phyloP scores from a whole-genome alignment of 192 early-diverging fungal species.

The Obelidium mucronatum region DNA sequence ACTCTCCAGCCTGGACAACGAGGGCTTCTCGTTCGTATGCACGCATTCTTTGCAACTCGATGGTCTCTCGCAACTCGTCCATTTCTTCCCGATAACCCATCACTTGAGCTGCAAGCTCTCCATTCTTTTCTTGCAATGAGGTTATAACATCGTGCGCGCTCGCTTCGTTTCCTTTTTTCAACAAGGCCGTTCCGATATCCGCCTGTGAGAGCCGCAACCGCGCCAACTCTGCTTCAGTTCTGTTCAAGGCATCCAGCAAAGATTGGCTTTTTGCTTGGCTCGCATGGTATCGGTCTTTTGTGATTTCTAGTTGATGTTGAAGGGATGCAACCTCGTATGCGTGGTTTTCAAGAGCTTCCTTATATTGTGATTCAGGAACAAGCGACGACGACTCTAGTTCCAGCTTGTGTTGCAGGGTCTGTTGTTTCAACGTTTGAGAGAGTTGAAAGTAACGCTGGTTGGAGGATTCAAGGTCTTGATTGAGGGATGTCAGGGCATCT shows the following conservation, averaged over 20 bases:
- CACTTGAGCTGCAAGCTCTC: conserved; percentile 16
- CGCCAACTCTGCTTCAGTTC: conserved; percentile 24
- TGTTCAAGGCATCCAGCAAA: conserved; percentile 17
- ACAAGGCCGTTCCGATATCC: conserved; percentile 20
- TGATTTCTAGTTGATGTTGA: conserved; percentile 16
- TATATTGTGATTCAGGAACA: not conserved
- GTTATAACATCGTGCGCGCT: not conserved
- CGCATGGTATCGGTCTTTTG: conserved; percentile 28
- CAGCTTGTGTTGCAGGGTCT: not conserved
- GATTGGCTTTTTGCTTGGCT: conserved; percentile 12
- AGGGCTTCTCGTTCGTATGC: not conserved
- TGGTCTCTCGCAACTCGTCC: not conserved
- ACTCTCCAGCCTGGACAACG: conserved; percentile 1
- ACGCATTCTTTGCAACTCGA: not conserved
- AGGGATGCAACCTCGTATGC: conserved; percentile 8
- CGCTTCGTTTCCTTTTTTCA: conserved; percentile 9
- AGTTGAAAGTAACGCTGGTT: not conserved
- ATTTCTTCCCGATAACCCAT: not conserved
- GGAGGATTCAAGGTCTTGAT: conserved; percentile 13
- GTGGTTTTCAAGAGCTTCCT: not conserved
- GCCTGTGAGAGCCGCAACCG: conserved; percentile 21
- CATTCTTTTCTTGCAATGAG: conserved; percentile 8
- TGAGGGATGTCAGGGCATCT: not conserved
- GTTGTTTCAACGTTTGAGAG: conserved; percentile 2
- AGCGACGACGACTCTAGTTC: not conserved